phyloP scores from a whole-genome alignment of 2,329 filamentous ascomycete genomes.

The Aspergillus jensenii region DNA sequence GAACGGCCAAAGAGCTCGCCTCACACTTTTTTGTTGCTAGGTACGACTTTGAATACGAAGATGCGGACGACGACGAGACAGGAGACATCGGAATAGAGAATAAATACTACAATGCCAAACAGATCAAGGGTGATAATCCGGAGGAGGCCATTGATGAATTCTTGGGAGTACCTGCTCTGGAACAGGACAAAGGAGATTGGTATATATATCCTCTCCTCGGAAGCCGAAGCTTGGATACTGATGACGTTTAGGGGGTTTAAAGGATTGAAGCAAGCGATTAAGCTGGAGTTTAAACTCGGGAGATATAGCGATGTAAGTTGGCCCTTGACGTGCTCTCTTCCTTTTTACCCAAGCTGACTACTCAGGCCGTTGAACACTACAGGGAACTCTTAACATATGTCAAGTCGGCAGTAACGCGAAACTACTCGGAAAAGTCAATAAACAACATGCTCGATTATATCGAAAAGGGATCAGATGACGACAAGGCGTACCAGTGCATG shows the following conservation, averaged over 20 bases:
- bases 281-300: conserved; percentile 91
- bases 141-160: conserved; percentile 91
- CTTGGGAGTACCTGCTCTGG: conserved; percentile 77
- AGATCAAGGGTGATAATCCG: conserved; percentile 83
- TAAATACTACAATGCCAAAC: conserved; percentile 99
- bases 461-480: conserved; percentile 79
- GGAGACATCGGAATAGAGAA: conserved; percentile 96
- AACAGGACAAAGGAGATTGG: conserved; percentile 95
- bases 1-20: neutral
- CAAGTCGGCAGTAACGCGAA: conserved; percentile 92
- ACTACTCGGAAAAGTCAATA: conserved; percentile 98
- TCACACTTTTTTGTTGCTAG: conserved; percentile 44
- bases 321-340: neutral
- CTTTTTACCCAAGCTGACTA: neutral
- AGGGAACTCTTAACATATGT: conserved; percentile 94
- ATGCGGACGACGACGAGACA: conserved; percentile 82
- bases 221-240: conserved; percentile 9
- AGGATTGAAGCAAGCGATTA: conserved; percentile 95
- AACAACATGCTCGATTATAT: conserved; percentile 99
- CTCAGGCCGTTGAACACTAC: conserved; percentile 85
- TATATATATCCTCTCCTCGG: conserved; percentile 29
- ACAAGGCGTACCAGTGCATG: conserved; percentile 76
- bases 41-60: conserved; percentile 97
- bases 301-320: conserved; percentile 72
- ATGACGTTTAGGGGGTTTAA: conserved; percentile 74